Percentiles rank a stretch among this genome's conserved stretches.
Evolutionary conservation across 108 stramenopile genomes (phyloP).

Genomic region (Fistulifera pelliculosa): DNA sequence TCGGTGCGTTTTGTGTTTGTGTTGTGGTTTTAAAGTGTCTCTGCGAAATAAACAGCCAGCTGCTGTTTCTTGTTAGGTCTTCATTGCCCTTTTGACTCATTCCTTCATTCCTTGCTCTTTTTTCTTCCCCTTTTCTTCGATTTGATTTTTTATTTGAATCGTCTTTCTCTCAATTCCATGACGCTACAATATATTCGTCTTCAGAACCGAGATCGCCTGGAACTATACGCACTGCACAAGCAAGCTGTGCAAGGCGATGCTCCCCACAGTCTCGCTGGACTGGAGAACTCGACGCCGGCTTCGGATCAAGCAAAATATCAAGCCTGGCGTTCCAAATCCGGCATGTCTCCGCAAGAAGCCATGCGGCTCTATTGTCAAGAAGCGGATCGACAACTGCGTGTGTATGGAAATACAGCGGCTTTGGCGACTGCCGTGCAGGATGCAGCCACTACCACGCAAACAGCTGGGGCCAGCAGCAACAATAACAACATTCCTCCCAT

Average conservation of each 20-base stretch:
- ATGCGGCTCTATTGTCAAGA: slow-evolving; percentile 73
- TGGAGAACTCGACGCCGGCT: slow-evolving; percentile 15
- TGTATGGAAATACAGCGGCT: slow-evolving; percentile 50
- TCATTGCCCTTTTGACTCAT: neutral
- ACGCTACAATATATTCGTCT: too few relatives aligned
- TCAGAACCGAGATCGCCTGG: slow-evolving; percentile 78
- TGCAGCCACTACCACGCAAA: slow-evolving; percentile 3
- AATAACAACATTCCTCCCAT: slow-evolving; percentile 13
- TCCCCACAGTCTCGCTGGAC: slow-evolving; percentile 26
- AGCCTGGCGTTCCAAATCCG: slow-evolving; percentile 65
- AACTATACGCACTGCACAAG: slow-evolving; percentile 88
- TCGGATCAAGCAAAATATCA: slow-evolving; percentile 74
- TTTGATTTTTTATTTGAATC: slow-evolving; percentile 4
- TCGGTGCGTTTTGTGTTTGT: slow-evolving; percentile 39
- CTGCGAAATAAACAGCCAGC: neutral
- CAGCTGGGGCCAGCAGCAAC: slow-evolving; percentile 1
- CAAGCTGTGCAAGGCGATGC: slow-evolving; percentile 74
- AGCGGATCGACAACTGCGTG: slow-evolving; percentile 67
- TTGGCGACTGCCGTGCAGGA: slow-evolving; percentile 6
- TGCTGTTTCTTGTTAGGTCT: neutral
- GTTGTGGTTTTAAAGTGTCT: neutral
- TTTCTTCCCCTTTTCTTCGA: neutral
- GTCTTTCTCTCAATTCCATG: neutral
- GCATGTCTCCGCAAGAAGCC: slow-evolving; percentile 46
- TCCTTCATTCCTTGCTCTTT: neutral